phyloP scores from a whole-genome alignment of 2,329 filamentous ascomycete genomes.

The Cladosporium phlei region DNA sequence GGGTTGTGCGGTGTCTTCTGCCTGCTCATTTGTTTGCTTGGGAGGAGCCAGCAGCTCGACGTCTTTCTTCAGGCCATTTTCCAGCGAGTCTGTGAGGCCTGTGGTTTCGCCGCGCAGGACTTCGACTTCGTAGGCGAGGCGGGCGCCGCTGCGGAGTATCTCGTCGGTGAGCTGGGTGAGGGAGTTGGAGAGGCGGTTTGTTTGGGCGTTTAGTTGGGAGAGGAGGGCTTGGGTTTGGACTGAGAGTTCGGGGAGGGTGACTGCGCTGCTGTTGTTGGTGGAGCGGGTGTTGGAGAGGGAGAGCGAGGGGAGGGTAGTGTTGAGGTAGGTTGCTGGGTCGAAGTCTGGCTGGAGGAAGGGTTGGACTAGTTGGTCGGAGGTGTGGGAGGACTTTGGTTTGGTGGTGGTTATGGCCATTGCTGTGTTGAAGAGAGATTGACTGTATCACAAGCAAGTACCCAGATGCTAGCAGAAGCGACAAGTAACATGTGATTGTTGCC shows the following conservation, averaged over 20 bases:
- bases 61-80: slow-evolving; percentile 66
- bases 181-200: slow-evolving; percentile 71
- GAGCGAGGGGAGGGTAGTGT: slow-evolving; percentile 68
- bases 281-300: slow-evolving; percentile 38
- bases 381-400: slow-evolving; percentile 50
- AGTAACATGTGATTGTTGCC: too few relatives aligned
- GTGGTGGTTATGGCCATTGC: slow-evolving; percentile 7
- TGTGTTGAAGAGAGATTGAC: not conserved
- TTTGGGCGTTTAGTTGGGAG: slow-evolving; percentile 83
- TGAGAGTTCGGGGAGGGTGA: slow-evolving; percentile 70
- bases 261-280: slow-evolving; percentile 34
- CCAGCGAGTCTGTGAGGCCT: slow-evolving; percentile 71
- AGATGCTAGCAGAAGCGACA: too few relatives aligned
- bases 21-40: slow-evolving; percentile 13
- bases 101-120: slow-evolving; percentile 83
- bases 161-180: slow-evolving; percentile 91
- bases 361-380: slow-evolving; percentile 66
- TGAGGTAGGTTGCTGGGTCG: slow-evolving; percentile 80
- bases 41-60: slow-evolving; percentile 61
- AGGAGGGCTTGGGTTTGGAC: slow-evolving; percentile 78
- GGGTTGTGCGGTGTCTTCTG: slow-evolving; percentile 40
- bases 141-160: slow-evolving; percentile 80
- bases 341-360: slow-evolving; percentile 74
- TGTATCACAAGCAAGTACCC: not conserved
- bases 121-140: slow-evolving; percentile 91